These are phyloP conservation scores for Coleophoma cylindrospora DNA, from an alignment of 2,329 filamentous ascomycete species.

Conservation along the genomic window DNA sequence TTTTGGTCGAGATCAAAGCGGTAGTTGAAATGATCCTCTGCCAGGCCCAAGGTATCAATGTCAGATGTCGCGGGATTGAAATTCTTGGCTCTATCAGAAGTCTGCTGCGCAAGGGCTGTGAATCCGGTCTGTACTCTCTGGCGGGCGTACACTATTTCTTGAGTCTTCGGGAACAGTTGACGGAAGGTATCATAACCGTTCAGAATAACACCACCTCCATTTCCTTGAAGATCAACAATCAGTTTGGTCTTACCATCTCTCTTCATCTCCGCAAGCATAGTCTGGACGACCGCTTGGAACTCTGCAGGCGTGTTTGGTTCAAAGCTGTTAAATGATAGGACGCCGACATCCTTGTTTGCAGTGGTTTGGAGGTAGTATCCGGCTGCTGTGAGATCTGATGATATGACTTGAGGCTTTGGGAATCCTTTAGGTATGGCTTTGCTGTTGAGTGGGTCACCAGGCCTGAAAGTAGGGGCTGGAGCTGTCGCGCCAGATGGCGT, in stretches of 20 bases:
- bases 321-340: too few species aligned
- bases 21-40: slow-evolving; percentile 1
- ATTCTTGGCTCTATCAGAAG: neutral
- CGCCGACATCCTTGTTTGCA: too few species aligned
- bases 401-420: too few species aligned
- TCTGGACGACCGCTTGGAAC: slow-evolving; percentile 4
- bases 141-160: too few species aligned
- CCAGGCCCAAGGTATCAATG: neutral
- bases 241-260: slow-evolving; percentile 52
- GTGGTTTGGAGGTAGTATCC: too few species aligned
- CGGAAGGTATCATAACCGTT: slow-evolving; percentile 57
- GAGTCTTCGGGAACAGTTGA: slow-evolving; percentile 19
- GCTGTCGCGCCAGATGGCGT: too few species aligned
- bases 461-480: too few species aligned
- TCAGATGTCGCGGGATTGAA: neutral
- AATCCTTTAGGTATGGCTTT: too few species aligned
- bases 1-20: neutral
- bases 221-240: slow-evolving; percentile 52
- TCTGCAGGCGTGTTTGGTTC: slow-evolving; percentile 5
- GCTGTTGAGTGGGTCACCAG: too few species aligned
- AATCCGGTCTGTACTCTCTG: too few species aligned
- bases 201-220: slow-evolving; percentile 53
- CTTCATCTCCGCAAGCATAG: slow-evolving; percentile 38
- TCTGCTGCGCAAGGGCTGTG: too few species aligned
- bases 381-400: neutral